These are phyloP conservation scores for Lizonia empirigonia DNA, from an alignment of 2,329 filamentous ascomycete species.

Conservation along the genomic window DNA sequence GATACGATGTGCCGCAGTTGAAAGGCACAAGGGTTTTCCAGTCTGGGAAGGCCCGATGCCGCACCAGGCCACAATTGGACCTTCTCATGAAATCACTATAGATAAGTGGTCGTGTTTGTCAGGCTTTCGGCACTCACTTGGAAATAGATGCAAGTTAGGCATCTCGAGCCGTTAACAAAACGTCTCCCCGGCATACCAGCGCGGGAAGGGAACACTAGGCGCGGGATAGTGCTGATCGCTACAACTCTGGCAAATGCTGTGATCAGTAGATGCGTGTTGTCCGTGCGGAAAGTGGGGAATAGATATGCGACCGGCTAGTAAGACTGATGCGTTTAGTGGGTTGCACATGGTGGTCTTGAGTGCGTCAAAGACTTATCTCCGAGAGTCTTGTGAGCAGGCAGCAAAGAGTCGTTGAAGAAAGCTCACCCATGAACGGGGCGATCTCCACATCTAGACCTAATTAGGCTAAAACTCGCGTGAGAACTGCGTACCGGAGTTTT, in stretches of 20 bases:
- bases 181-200: conserved; percentile 9
- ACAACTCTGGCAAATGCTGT: conserved; percentile 21
- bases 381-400: conserved; percentile 10
- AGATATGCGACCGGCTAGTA: conserved; percentile 17
- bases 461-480: conserved; percentile 12
- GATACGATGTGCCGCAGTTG: conserved; percentile 11
- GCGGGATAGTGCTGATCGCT: conserved; percentile 25
- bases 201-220: conserved; percentile 18
- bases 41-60: background rate
- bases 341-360: conserved; percentile 17
- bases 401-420: conserved; percentile 23
- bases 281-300: conserved; percentile 21
- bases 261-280: conserved; percentile 21
- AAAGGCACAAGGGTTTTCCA: conserved; percentile 2
- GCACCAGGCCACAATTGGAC: background rate
- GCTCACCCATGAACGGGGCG: conserved; percentile 22
- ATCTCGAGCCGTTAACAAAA: conserved; percentile 6
- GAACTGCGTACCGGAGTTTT: conserved; percentile 27
- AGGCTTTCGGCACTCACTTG: background rate
- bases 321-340: conserved; percentile 14
- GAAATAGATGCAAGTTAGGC: conserved; percentile 12
- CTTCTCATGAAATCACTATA: background rate
- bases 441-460: conserved; percentile 23
- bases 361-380: conserved; percentile 17
- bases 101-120: conserved; percentile 3